Conservation (phyloP, 352 stramenopile genomes). For the Phytophthora quininea region DNA sequence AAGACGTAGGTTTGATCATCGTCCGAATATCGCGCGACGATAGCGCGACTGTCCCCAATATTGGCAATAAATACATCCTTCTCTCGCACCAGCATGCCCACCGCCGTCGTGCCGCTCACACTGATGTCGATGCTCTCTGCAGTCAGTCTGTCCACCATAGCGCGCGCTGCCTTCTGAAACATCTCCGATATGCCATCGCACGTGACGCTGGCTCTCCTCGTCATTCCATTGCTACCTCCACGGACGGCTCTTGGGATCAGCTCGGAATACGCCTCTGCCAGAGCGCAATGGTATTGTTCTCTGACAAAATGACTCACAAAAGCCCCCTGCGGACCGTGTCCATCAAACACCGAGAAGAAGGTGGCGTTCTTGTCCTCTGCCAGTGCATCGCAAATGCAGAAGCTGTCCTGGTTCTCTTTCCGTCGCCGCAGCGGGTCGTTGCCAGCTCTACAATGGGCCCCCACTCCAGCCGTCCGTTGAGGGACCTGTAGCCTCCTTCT, state of each 20-base stretch:
- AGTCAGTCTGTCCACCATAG: conserved; percentile 48
- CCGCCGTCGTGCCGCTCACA: conserved; percentile 79
- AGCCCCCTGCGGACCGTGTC: conserved; percentile 75
- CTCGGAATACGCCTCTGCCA: conserved; percentile 50
- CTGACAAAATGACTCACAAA: conserved; percentile 77
- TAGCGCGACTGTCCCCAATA: conserved; percentile 72
- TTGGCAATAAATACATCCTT: conserved; percentile 75
- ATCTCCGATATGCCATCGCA: conserved; percentile 50
- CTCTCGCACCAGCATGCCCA: conserved; percentile 64
- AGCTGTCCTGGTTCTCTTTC: conserved; percentile 85
- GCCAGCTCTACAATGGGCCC: conserved; percentile 61
- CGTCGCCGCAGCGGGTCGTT: conserved; percentile 78
- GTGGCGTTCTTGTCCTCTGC: conserved; percentile 48
- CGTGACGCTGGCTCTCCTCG: conserved; percentile 32
- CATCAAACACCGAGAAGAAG: conserved; percentile 83
- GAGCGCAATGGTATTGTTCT: conserved; percentile 63
- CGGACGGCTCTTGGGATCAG: conserved; percentile 22
- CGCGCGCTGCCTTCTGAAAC: conserved; percentile 55
- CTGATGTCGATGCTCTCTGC: conserved; percentile 70
- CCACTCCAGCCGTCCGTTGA: conserved; percentile 56
- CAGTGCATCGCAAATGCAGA: conserved; percentile 65
- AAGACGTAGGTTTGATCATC: conserved; percentile 47
- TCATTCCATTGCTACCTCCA: not conserved
- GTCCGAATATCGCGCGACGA: conserved; percentile 53
- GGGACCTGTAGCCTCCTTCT: conserved; percentile 55